These are phyloP conservation scores for Tinospora cordifolia DNA, from an alignment of 164 flowering plant genomes.

Conservation along the genomic window DNA sequence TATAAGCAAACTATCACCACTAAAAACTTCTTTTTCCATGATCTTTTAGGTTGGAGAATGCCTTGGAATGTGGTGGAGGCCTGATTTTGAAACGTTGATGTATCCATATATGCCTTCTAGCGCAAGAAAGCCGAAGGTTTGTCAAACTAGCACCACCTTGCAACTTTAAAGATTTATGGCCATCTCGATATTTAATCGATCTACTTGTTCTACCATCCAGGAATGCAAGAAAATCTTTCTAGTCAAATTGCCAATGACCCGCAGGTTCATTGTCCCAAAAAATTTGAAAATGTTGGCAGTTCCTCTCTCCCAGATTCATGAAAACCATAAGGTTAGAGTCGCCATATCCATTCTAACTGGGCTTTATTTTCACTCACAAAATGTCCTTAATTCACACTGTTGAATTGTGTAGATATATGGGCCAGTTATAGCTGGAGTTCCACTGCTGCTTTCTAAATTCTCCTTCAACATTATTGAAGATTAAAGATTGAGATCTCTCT, in stretches of 20 bases:
- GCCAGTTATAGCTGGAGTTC: slow-evolving; percentile 57
- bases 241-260: slow-evolving; percentile 47
- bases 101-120: slow-evolving; percentile 55
- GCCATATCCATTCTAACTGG: not conserved
- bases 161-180: slow-evolving; percentile 1
- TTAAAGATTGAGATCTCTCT: slow-evolving; percentile 15
- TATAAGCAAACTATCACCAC: not conserved
- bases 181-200: not conserved
- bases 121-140: slow-evolving; percentile 50
- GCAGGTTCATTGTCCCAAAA: slow-evolving; percentile 48
- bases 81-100: slow-evolving; percentile 54
- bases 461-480: slow-evolving; percentile 43
- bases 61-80: slow-evolving; percentile 84
- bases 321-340: slow-evolving; percentile 45
- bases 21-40: slow-evolving; percentile 6
- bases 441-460: slow-evolving; percentile 62
- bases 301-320: slow-evolving; percentile 59
- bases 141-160: not conserved
- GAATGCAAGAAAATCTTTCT: slow-evolving; percentile 75
- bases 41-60: slow-evolving; percentile 63
- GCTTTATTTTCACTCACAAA: not conserved
- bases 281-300: slow-evolving; percentile 65
- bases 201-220: slow-evolving; percentile 23
- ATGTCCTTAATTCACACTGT: not conserved
- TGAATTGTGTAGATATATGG: slow-evolving; percentile 49